Evolutionary conservation across 2,329 filamentous ascomycete genomes (phyloP).

Genomic region (Fusarium haematococcum): DNA sequence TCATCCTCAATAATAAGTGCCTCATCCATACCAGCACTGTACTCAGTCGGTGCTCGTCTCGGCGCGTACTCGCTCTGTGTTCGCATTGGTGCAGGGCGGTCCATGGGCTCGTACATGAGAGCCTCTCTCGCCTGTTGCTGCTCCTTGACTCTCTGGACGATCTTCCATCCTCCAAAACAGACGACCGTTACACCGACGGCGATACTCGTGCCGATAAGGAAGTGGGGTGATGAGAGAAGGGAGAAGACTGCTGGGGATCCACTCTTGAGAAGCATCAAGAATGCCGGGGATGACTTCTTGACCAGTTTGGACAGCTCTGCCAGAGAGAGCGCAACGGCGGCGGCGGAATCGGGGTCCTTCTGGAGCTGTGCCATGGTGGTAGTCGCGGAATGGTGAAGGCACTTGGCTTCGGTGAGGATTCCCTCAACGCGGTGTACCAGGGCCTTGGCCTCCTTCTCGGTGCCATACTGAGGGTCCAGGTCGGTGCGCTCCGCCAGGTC

Average conservation of each 20-base stretch:
- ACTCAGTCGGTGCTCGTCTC: slow-evolving; percentile 45
- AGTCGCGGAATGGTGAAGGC: slow-evolving; percentile 84
- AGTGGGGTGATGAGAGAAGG: slow-evolving; percentile 89
- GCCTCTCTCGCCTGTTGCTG: slow-evolving; percentile 48
- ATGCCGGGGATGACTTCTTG: slow-evolving; percentile 85
- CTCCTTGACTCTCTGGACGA: slow-evolving; percentile 84
- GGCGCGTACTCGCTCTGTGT: slow-evolving; percentile 45
- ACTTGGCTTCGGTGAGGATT: slow-evolving; percentile 88
- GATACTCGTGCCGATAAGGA: slow-evolving; percentile 90
- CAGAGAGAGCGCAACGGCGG: slow-evolving; percentile 91
- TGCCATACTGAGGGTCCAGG: slow-evolving; percentile 60
- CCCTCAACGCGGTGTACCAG: slow-evolving; percentile 81
- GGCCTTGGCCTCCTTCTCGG: slow-evolving; percentile 65
- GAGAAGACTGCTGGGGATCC: slow-evolving; percentile 88
- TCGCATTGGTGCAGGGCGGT: slow-evolving; percentile 42
- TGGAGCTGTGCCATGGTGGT: slow-evolving; percentile 82
- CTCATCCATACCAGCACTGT: slow-evolving; percentile 60
- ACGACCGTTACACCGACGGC: slow-evolving; percentile 94
- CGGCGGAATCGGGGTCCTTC: slow-evolving; percentile 84
- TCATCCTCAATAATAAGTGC: slow-evolving; percentile 69
- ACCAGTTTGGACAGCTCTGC: slow-evolving; percentile 89
- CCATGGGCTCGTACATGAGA: slow-evolving; percentile 43
- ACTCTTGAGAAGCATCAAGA: slow-evolving; percentile 80
- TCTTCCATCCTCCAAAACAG: slow-evolving; percentile 96
- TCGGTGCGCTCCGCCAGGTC: slow-evolving; percentile 67